These are phyloP conservation scores for Pleodorina starrii DNA, from an alignment of 139 green algal genomes.

Conservation along the genomic window DNA sequence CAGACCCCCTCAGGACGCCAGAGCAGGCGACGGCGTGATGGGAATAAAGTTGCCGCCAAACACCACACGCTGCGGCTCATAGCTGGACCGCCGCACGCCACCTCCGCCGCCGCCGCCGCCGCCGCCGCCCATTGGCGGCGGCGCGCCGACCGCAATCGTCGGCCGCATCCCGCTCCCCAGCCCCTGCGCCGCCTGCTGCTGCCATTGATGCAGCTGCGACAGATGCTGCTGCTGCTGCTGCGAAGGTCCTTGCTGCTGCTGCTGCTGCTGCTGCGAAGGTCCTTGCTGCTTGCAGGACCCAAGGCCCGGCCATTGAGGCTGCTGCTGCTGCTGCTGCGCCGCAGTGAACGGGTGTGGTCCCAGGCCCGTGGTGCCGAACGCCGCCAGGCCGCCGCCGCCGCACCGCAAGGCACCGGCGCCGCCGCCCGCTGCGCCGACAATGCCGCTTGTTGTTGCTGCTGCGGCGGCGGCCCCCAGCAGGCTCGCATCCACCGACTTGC, in stretches of 20 bases:
- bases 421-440: background rate
- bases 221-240: background rate
- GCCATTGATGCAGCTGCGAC: background rate
- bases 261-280: background rate
- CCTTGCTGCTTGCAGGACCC: background rate
- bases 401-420: background rate
- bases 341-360: too few species aligned
- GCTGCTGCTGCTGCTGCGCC: background rate
- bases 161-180: too few species aligned
- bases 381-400: background rate
- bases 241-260: background rate
- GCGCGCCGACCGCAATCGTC: too few species aligned
- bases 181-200: conserved; percentile 9
- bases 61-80: conserved; percentile 34
- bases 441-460: background rate
- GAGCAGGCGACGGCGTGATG: background rate
- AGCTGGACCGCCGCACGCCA: too few species aligned
- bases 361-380: background rate
- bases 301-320: background rate
- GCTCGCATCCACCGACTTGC: conserved; percentile 47
- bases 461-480: background rate
- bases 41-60: conserved; percentile 44
- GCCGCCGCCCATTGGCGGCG: background rate
- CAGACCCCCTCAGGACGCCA: background rate
- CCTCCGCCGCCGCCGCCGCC: too few species aligned